Percentiles rank a stretch among this genome's conserved stretches.
These are phyloP conservation scores for Daucus carota DNA, from an alignment of 129 eudicot genomes.

Conservation along the genomic window DH1_v3.0 NC_030389.2:27410001-27410500, in stretches of 20 bases:
- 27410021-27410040: background rate
- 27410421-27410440: too few species aligned
- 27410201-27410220: conserved; percentile 87
- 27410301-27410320: background rate
- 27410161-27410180: conserved; percentile 48
- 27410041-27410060: background rate
- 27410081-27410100: background rate
- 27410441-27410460: too few species aligned
- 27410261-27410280: conserved; percentile 87
- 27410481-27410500: too few species aligned
- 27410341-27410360: background rate
- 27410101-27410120: background rate
- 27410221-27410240: conserved; percentile 95
- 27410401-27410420: too few species aligned
- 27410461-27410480: too few species aligned
- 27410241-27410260: conserved; percentile 67
- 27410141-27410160: conserved; percentile 95
- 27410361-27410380: too few species aligned
- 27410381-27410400: background rate
- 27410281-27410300: conserved; percentile 44
- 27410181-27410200: conserved; percentile 86
- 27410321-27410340: too few species aligned
- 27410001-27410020: background rate
- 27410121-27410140: conserved; percentile 49
- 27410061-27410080: background rate